A percentile compares a stretch with the other conserved stretches of the same genome.
Conservation (phyloP, 768 basidiomycete species). For the Omphalotus guepiniiformis region DNA sequence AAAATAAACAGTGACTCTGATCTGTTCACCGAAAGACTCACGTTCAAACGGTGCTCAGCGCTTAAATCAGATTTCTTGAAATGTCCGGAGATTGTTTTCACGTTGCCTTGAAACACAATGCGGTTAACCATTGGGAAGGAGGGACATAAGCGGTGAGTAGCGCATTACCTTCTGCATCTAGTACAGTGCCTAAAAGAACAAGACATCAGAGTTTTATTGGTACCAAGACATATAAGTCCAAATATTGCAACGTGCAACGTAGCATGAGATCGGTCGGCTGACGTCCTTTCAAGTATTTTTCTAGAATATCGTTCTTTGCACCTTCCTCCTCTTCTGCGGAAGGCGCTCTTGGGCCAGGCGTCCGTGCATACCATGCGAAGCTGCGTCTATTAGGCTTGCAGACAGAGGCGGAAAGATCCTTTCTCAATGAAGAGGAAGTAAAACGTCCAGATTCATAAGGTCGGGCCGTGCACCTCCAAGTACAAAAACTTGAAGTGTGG, state of each 20-base stretch:
- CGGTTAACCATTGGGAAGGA: conserved; percentile 23
- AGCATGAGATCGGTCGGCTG: conserved; percentile 89
- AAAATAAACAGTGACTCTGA: conserved; percentile 16
- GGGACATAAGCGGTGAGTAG: no score
- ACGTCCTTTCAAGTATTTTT: conserved; percentile 82
- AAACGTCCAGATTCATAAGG: no score
- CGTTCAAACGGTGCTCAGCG: conserved; percentile 83
- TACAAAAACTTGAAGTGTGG: background rate
- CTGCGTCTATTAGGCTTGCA: no score
- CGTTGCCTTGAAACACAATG: conserved; percentile 53
- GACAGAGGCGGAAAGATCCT: no score
- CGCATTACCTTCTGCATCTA: conserved; percentile 74
- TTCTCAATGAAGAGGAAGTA: no score
- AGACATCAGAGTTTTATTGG: conserved; percentile 10
- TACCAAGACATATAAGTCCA: no score
- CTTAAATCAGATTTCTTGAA: conserved; percentile 91
- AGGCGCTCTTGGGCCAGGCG: background rate
- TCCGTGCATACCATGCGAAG: background rate
- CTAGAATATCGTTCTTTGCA: conserved; percentile 68
- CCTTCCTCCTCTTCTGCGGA: conserved; percentile 53
- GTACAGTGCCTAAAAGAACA: conserved; percentile 65
- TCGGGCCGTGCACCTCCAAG: no score
- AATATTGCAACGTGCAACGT: conserved; percentile 79
- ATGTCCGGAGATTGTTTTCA: conserved; percentile 83
- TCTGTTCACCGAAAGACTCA: conserved; percentile 39